Evolutionary conservation across 2,329 filamentous ascomycete species (phyloP).

Genomic region (Ophiostoma pallidulum): DNA sequence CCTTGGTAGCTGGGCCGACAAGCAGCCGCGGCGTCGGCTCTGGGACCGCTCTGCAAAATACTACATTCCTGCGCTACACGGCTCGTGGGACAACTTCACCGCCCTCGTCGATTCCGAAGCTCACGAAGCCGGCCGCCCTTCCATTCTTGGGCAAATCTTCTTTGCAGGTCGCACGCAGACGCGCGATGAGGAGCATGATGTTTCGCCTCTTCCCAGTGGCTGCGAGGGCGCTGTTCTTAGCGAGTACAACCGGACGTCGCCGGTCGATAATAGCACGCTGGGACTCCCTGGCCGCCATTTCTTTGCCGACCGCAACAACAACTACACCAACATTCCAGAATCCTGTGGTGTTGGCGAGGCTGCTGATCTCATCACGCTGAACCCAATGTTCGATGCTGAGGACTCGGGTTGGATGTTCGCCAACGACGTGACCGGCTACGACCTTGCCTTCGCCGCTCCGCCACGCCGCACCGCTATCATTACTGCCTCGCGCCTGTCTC

Average conservation of each 20-base stretch:
- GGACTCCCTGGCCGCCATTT: conserved; percentile 8
- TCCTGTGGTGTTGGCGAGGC: conserved; percentile 61
- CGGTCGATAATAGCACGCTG: conserved; percentile 4
- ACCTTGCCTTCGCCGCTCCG: conserved; percentile 40
- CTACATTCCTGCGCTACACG: conserved; percentile 63
- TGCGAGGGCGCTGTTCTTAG: conserved; percentile 40
- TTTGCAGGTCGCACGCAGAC: conserved; percentile 40
- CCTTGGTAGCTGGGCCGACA: conserved; percentile 54
- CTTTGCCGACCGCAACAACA: conserved; percentile 15
- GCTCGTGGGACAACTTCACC: conserved; percentile 63
- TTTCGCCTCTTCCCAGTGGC: conserved; percentile 42
- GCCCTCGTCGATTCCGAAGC: conserved; percentile 54
- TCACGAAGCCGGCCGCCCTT: conserved; percentile 36
- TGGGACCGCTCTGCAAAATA: conserved; percentile 73
- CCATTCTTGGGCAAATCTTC: conserved; percentile 60
- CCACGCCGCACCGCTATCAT: conserved; percentile 64
- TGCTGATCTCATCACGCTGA: conserved; percentile 68
- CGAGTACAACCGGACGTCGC: conserved; percentile 11
- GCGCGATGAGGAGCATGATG: conserved; percentile 41
- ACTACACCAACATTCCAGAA: conserved; percentile 20
- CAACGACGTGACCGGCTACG: conserved; percentile 62
- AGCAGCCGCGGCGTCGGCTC: conserved; percentile 60
- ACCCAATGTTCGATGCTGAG: conserved; percentile 64
- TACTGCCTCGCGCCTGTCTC: conserved; percentile 58
- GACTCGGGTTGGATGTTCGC: conserved; percentile 65